phyloP scores from a whole-genome alignment of 805 yeast genomes.

The Suhomyces sp. region DNA sequence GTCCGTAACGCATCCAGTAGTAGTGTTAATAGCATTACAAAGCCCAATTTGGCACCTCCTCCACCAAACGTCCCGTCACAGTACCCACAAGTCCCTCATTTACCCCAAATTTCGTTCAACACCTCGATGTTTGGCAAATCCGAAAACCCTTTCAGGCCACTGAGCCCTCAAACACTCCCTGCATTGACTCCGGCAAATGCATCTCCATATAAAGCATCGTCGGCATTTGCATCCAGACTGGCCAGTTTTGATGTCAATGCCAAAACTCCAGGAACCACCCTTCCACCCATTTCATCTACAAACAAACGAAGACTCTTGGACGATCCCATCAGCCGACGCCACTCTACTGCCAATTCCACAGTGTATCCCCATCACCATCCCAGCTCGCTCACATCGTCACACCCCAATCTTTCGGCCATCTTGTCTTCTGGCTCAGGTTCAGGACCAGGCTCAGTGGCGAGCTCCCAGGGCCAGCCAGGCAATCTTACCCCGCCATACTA shows the following conservation, averaged over 20 bases:
- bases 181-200: conserved; percentile 5
- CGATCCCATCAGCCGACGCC: conserved; percentile 13
- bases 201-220: neutral
- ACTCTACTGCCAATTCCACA: conserved; percentile 11
- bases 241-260: conserved; percentile 7
- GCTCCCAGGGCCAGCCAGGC: conserved; percentile 5
- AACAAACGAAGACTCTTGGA: conserved; percentile 14
- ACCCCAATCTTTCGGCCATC: conserved; percentile 9
- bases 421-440: neutral
- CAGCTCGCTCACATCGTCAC: conserved; percentile 8
- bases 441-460: neutral
- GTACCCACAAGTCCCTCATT: neutral
- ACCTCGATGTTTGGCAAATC: conserved; percentile 38
- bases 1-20: neutral
- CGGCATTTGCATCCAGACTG: conserved; percentile 3
- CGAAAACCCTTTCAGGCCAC: conserved; percentile 1
- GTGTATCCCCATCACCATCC: conserved; percentile 4
- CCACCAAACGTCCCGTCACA: neutral
- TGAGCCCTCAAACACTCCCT: conserved; percentile 5
- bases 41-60: neutral
- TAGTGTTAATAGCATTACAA: neutral
- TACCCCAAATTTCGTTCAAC: conserved; percentile 32
- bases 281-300: conserved; percentile 12
- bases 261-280: neutral
- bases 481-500: conserved; percentile 28